phyloP scores from a whole-genome alignment of 2,329 filamentous ascomycete genomes.

The Lecanosticta acicola region DNA sequence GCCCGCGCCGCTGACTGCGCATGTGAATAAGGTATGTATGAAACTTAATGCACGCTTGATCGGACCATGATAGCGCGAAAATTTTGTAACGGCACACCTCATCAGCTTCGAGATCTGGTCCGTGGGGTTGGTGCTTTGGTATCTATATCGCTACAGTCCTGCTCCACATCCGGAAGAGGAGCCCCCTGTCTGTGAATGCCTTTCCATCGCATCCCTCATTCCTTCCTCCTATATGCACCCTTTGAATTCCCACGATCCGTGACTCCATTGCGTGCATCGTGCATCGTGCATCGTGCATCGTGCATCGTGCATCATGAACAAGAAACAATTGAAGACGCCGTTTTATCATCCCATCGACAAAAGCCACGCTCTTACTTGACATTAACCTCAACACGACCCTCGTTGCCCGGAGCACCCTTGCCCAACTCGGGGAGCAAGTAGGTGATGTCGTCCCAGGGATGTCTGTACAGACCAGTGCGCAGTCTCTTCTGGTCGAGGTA shows the following conservation, averaged over 20 bases:
- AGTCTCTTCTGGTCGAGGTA: conserved; percentile 99
- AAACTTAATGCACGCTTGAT: too few species aligned
- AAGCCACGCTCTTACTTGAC: conserved; percentile 36
- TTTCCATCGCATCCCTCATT: neutral
- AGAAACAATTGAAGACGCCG: neutral
- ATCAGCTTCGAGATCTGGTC: too few species aligned
- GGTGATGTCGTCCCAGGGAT: conserved; percentile 96
- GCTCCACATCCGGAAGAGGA: too few species aligned
- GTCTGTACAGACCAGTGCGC: conserved; percentile 95
- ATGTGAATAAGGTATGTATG: too few species aligned
- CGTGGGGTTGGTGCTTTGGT: neutral
- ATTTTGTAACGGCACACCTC: too few species aligned
- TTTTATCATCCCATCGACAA: neutral
- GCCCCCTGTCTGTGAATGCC: too few species aligned
- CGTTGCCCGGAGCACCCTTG: conserved; percentile 63
- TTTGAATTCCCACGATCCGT: neutral
- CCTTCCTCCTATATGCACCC: neutral
- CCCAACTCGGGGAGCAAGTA: conserved; percentile 81
- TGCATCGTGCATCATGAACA: neutral
- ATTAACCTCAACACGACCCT: conserved; percentile 86
- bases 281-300: too few species aligned
- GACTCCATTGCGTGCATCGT: neutral
- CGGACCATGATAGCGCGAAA: too few species aligned
- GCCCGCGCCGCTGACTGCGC: too few species aligned
- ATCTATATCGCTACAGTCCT: neutral